Conservation (phyloP, 169 alveolate species). For the Ophryocystis elektroscirrha region DNA sequence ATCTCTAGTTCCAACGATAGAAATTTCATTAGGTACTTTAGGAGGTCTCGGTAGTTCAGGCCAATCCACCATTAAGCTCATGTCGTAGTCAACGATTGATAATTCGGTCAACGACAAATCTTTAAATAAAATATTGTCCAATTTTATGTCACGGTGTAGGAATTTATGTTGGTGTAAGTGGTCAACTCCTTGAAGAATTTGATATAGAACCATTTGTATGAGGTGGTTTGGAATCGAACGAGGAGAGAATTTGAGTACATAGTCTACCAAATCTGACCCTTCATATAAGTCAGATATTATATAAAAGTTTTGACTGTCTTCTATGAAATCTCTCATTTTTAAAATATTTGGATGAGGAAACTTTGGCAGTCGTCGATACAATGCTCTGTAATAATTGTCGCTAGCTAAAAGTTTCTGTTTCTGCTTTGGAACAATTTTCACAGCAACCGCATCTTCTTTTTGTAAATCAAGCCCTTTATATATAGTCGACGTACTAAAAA, state of each 20-base stretch:
- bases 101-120: neutral
- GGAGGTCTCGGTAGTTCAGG: conserved; percentile 1
- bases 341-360: too few relatives aligned
- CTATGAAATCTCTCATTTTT: too few relatives aligned
- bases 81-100: conserved; percentile 13
- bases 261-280: conserved; percentile 12
- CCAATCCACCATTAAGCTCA: conserved; percentile 8
- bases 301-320: too few relatives aligned
- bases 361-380: too few relatives aligned
- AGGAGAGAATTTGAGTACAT: conserved; percentile 7
- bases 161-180: conserved; percentile 6
- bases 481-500: too few relatives aligned
- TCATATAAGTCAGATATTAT: too few relatives aligned
- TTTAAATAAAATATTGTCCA: conserved; percentile 10
- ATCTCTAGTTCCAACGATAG: conserved; percentile 15
- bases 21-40: neutral
- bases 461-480: too few relatives aligned
- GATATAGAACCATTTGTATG: conserved; percentile 6
- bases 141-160: conserved; percentile 11
- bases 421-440: too few relatives aligned
- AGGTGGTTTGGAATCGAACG: conserved; percentile 3
- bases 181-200: conserved; percentile 5
- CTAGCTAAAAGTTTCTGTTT: too few relatives aligned
- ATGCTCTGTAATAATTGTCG: too few relatives aligned
- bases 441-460: too few relatives aligned